Conservation (phyloP, 2,329 filamentous ascomycete genomes). For the Nemania diffusa region DNA sequence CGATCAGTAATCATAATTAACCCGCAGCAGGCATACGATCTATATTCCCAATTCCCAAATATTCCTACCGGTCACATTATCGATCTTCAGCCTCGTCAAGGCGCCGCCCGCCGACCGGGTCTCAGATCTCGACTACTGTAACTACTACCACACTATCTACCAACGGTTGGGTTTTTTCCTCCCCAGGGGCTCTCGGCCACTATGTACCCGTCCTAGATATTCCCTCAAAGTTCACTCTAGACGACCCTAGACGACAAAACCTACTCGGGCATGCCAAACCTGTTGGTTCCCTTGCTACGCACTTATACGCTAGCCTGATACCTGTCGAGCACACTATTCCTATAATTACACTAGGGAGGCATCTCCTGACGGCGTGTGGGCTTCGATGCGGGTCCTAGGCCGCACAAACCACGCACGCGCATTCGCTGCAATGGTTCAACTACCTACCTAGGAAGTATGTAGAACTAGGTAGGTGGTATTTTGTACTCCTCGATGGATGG, state of each 20-base stretch:
- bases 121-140: not conserved
- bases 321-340: slow-evolving; percentile 4
- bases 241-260: not conserved
- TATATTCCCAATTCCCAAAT: not conserved
- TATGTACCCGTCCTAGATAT: not conserved
- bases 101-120: too few species aligned
- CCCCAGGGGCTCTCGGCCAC: not conserved
- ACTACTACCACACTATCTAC: not conserved
- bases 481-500: not conserved
- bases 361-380: slow-evolving; percentile 10
- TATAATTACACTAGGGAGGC: slow-evolving; percentile 4
- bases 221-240: not conserved
- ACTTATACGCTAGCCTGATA: not conserved
- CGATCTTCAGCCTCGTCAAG: slow-evolving; percentile 22
- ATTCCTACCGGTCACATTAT: slow-evolving; percentile 3
- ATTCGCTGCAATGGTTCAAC: slow-evolving; percentile 27
- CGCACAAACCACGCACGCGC: slow-evolving; percentile 14
- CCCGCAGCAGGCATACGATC: not conserved
- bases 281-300: not conserved
- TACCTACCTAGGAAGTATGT: not conserved
- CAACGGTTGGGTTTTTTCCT: not conserved
- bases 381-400: slow-evolving; percentile 13
- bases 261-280: slow-evolving; percentile 3
- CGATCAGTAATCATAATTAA: slow-evolving; percentile 21
- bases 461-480: not conserved